These are phyloP conservation scores for Diplodia seriata DNA, from an alignment of 2,329 filamentous ascomycete species.

Conservation along the genomic window DNA sequence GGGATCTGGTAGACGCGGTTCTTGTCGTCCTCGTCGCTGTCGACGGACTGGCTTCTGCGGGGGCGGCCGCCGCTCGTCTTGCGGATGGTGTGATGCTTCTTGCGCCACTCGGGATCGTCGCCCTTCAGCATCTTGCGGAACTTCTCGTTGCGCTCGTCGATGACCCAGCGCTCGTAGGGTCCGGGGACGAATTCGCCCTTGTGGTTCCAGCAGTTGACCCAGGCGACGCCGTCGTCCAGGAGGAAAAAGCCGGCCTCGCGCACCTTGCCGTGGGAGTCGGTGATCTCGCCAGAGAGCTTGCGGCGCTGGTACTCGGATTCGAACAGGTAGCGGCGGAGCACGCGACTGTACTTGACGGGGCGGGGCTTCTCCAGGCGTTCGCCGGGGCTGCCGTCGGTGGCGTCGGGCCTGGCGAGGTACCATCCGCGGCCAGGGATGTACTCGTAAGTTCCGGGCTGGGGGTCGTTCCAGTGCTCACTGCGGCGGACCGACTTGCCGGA, in stretches of 20 bases:
- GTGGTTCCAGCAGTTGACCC: constrained; percentile 59
- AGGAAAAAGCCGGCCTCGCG: constrained; percentile 56
- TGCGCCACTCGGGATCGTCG: constrained; percentile 46
- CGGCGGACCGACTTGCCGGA: constrained; percentile 49
- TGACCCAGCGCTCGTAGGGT: constrained; percentile 58
- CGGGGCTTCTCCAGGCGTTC: constrained; percentile 41
- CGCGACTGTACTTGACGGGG: constrained; percentile 56
- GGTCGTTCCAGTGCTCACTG: constrained; percentile 58
- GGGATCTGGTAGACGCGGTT: constrained; percentile 18
- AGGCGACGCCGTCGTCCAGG: constrained; percentile 57
- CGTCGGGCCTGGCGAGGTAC: constrained; percentile 55
- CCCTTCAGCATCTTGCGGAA: constrained; percentile 50
- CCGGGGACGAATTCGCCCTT: constrained; percentile 59
- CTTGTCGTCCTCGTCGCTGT: constrained; percentile 28
- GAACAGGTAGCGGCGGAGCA: constrained; percentile 58
- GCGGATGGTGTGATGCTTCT: constrained; percentile 8
- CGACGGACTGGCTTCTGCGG: constrained; percentile 9
- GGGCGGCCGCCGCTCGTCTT: background rate
- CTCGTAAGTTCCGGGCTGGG: constrained; percentile 57
- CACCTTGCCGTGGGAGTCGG: constrained; percentile 47
- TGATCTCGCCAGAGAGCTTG: constrained; percentile 53
- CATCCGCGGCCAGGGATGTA: constrained; percentile 59
- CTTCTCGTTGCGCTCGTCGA: constrained; percentile 50
- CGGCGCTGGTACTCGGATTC: constrained; percentile 56
- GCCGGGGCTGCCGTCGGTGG: constrained; percentile 43